Evolutionary conservation across 2,329 filamentous ascomycete species (phyloP), one percentile per base, ranked within the genome.

Genomic region (Blastomyces silverae): DNA sequence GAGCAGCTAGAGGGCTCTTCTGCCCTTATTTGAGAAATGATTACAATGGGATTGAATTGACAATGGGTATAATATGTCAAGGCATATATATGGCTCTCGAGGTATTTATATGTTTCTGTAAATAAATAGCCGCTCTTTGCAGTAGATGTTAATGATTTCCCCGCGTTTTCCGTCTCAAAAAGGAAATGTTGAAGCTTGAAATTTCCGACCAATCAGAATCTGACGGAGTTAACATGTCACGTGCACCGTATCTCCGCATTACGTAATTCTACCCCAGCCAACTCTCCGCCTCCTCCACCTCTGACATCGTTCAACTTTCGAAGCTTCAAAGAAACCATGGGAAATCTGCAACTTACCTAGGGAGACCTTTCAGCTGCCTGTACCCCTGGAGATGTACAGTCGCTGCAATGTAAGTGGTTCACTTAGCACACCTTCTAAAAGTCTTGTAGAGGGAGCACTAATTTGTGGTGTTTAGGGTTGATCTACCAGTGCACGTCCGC

Each of bases 401-500:
- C 28, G 57, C 17, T 60, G 57, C 57, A 46, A 60, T 60, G 57
- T 48, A 20, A 60, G 39, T 55, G 28, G 28, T 11, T 55, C 20
- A 17, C 15, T 4, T 28, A 34, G 31, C 17, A 0, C 15, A 17
- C 17, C 15, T 8, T 31, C 5, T 44, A 1, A 17, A 25, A 28
- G 5, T 8, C 28, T 22, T 48, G n/a, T 48, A 34, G 3, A 2
- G 31, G 31, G 2, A 34, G 31, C 6, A 48, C 25, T 39, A 20
- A 44, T 31, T 13, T 7, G 3, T 48, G 22, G 13, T n/a, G 1
- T 42, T 31, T 31, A 72, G 71, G 71, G 67, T 69, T 65, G 67
- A 70, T 44, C 64, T 70, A 62, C 61, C 69, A 53, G 84, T 90
- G 65, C 84, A 87, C 64, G 85, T 87, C 75, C 89, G 91, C 71